Conservation (phyloP, 129 eudicot genomes). For the Erigeron canadensis region DNA sequence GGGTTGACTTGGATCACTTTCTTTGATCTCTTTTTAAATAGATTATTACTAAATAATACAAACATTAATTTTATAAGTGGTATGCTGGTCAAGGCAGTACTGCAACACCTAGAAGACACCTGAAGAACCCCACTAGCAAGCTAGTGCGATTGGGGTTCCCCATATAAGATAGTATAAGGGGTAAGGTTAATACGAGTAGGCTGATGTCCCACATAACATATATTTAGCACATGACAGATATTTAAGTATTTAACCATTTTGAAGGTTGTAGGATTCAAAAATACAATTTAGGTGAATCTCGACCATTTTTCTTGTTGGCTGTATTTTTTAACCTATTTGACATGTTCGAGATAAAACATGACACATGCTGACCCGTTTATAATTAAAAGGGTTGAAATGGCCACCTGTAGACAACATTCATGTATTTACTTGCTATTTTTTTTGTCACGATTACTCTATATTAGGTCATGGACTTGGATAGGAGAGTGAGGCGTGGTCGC, state of each 20-base stretch:
- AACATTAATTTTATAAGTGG: too few species aligned
- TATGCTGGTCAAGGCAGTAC: too few species aligned
- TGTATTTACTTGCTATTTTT: slow-evolving; percentile 4
- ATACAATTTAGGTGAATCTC: neutral
- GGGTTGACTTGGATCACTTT: too few species aligned
- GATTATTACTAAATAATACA: too few species aligned
- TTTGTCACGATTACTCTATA: slow-evolving; percentile 4
- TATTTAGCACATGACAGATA: too few species aligned
- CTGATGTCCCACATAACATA: too few species aligned
- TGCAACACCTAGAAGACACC: too few species aligned
- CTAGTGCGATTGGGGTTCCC: too few species aligned
- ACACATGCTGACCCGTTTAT: neutral
- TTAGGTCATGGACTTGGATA: slow-evolving; percentile 87
- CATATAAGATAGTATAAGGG: too few species aligned
- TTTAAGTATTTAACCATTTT: neutral
- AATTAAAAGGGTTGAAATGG: neutral
- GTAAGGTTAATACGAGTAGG: too few species aligned
- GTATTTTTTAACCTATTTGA: neutral
- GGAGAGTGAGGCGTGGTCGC: slow-evolving; percentile 94
- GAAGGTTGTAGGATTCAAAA: neutral
- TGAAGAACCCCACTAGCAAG: too few species aligned
- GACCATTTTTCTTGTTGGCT: neutral
- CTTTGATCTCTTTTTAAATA: too few species aligned
- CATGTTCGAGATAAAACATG: neutral
- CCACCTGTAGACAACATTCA: slow-evolving; percentile 7